Base-by-base conservation (phyloP, 2,329 filamentous ascomycete genomes). In the Emmonsia crescens region DNA sequence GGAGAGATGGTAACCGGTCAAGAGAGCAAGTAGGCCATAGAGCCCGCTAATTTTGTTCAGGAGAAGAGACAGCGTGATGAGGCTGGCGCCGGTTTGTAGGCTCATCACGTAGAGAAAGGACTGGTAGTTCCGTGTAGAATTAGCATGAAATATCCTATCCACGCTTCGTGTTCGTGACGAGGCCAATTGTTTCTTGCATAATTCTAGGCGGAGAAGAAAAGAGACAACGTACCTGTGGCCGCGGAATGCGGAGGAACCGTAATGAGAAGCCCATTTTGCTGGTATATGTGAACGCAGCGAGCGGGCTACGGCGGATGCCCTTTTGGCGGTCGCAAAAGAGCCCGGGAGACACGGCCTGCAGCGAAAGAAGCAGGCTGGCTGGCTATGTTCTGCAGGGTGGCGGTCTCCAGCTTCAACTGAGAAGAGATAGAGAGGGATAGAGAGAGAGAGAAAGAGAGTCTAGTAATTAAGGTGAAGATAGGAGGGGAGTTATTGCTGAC, bases 1-100 rank as follows among this genome's bases (percentile, higher is more conserved):
- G 60, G 90, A 92, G 65, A 96, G 85, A 68, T 87, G 81, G 75
- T 89, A 91, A 72, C 93, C 93, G 29, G 92, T 96, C 66, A 96
- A 80, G 67, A 96, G 83, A 63, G 92, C 91, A 67, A 96, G 86
- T 51, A 96, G 82, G 66, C 92, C 92, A 76, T 96, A 96, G 67
- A 96, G 81, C 62, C 91, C 92, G 57, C 90, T 93, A 67, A 92
- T 84, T 76, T 96, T 96, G 82, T 96, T 96, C 78, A 96, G 87
- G 61, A 95, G 82, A 66, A 96, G 84, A 12, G 89, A 86, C 64
- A 94, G 81, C 4, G 89, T 86, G 69, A 96, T 91, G 70, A 96
- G 83, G 68, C 94, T 90, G 55, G 89, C 87, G 67, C 90, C 92
- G 40, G 89, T 93, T 69, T 90, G 89, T 60, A 96, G 85, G 71